Evolutionary conservation across 140 eudicot genomes (phyloP), one percentile per base, ranked within the genome.

Genomic region (Erigeron philadelphicus): DNA sequence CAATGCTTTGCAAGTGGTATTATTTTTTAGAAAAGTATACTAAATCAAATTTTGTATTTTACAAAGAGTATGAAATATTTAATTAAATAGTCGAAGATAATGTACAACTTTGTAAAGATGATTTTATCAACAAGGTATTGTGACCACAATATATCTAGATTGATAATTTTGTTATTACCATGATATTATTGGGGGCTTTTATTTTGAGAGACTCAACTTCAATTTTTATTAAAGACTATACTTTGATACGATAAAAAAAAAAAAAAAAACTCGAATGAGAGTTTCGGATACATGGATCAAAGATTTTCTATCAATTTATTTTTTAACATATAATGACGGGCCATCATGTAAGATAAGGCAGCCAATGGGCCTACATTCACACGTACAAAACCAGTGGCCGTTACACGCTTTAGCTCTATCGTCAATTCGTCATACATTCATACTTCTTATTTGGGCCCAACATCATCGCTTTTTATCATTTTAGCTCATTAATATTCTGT

Each of bases 281-380:
- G n/a, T n/a, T n/a, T n/a, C n/a, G n/a, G 25, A 21, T 21, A 21
- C 25, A 21, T 1, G 25, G 25, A 21, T 21, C 1, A 21, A 21
- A 21, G 25, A 21, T 21, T 21, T 21, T 21, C 25, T 21, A 1
- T 21, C 25, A 21, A 21, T 21, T n/a, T n/a, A n/a, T 21, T 21
- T 21, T 21, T 21, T 21, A 21, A 21, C 0, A 21, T 21, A 21
- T 21, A 21, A 63, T 64, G 68, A 48, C 7, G 68, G 75, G 67
- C 68, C 79, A 68, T 11, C 48, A 46, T 31, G 61, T 66, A 56
- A 25, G 68, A 66, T 67, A 58, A 67, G 42, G 68, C 61, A 66
- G 54, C 62, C 73, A 64, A 17, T 66, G 72, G 73, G 75, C 75
- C 74, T 47, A 59, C 70, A 47, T 59, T 17, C 57, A 25, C 55